Evolutionary conservation across 2,329 filamentous ascomycete genomes (phyloP).

Genomic region (Xylariaceae sp.): DNA sequence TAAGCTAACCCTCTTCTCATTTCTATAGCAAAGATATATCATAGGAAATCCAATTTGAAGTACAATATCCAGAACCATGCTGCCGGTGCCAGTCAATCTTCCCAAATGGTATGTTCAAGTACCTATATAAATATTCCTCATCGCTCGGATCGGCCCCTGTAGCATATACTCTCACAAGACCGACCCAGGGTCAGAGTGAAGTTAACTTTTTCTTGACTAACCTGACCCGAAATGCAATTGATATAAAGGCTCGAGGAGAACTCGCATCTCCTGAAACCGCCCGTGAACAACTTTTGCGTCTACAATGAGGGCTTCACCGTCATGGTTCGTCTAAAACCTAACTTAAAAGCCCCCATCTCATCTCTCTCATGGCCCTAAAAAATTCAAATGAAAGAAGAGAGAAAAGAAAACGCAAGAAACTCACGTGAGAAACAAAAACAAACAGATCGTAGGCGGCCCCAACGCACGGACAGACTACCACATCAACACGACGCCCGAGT

Average conservation of each 20-base stretch:
- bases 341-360: not conserved
- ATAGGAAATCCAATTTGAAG: no score
- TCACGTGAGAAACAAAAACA: no score
- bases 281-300: slow-evolving; percentile 96
- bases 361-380: slow-evolving; percentile 1
- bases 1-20: not conserved
- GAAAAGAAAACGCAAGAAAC: no score
- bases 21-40: no score
- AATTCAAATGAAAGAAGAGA: no score
- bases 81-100: slow-evolving; percentile 48
- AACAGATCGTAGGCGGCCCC: slow-evolving; percentile 93
- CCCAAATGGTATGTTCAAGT: slow-evolving; percentile 48
- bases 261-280: slow-evolving; percentile 84
- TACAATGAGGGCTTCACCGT: slow-evolving; percentile 80
- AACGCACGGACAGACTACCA: slow-evolving; percentile 97
- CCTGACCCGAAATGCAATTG: not conserved
- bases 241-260: slow-evolving; percentile 78
- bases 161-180: slow-evolving; percentile 11
- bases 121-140: slow-evolving; percentile 4
- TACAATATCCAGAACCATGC: slow-evolving; percentile 38
- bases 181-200: no score
- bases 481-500: slow-evolving; percentile 93
- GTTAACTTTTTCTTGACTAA: no score
- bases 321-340: slow-evolving; percentile 50
- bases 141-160: no score